Evolutionary conservation across 306 rosid species (phyloP).

Genomic region (Medicago ruthenica): DNA sequence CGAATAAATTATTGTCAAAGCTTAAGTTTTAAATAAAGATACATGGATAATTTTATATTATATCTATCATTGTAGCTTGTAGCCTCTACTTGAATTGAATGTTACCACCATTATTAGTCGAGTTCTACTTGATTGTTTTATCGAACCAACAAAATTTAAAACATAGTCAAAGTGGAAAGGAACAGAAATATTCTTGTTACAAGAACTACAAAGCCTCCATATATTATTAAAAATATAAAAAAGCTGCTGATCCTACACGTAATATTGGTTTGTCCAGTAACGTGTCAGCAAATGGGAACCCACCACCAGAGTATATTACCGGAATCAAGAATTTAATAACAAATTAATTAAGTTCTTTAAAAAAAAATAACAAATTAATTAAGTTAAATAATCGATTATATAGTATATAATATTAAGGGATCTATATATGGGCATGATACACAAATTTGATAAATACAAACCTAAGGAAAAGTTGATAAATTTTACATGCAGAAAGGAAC

Average conservation of each 20-base stretch:
- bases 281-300: constrained; percentile 38
- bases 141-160: neutral
- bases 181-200: constrained; percentile 24
- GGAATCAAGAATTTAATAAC: constrained; percentile 13
- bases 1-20: constrained; percentile 7
- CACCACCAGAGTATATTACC: constrained; percentile 10
- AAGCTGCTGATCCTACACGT: neutral
- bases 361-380: constrained; percentile 6
- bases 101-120: neutral
- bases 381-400: neutral
- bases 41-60: neutral
- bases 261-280: neutral
- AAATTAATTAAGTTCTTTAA: neutral
- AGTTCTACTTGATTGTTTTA: neutral
- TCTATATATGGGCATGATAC: neutral
- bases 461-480: neutral
- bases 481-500: constrained; percentile 83
- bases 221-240: neutral
- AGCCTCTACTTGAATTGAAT: constrained; percentile 2
- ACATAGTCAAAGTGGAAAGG: constrained; percentile 20
- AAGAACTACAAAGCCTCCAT: neutral
- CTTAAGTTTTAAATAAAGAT: neutral
- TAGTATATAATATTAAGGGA: neutral
- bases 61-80: constrained; percentile 16
- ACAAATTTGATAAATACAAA: neutral